Base-by-base conservation (phyloP, 192 early-diverging fungal genomes). In the Backusella morwellensis region DNA sequence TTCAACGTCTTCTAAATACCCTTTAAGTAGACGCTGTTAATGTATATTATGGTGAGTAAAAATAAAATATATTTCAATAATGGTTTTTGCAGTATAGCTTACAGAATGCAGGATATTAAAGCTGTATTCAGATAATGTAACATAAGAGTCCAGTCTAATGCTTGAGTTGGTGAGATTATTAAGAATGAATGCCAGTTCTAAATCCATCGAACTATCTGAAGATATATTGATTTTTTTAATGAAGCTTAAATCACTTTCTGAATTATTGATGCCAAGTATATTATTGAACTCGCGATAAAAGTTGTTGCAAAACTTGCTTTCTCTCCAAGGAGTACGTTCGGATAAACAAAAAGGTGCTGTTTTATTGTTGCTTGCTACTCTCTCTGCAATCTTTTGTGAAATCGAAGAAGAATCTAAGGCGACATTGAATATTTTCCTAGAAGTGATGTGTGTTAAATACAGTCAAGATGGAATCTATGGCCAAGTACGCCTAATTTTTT, bases 71-170 rank as follows among this genome's bases (percentile, higher is more conserved):
- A 7, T 50, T 50, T 50, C 6, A 19, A n/a, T 1, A 50, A n/a
- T 50, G 3, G 35, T 75, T 11, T 41, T 41, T 76, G 15, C 69
- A 1, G 5, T 2, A 59, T 59, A 59, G 5, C 70, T 47, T 73
- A 74, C 71, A 56, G 34, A 26, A 50, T 72, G 69, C n/a, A 78
- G 44, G 54, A 68, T 68, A 38, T 73, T 69, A 52, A 78, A 78
- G 7, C 68, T 41, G 36, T 68, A 23, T 56, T 73, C 77, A 15
- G 71, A 73, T 29, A 74, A 68, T 1, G 77, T 74, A 41, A 78
- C 67, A 29, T 74, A 66, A 3, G 63, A 26, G 21, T 78, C 77
- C 0, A 34, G 35, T 14, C 1, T 17, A 71, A 50, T 74, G 9
- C 21, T 35, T 15, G 34, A 9, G 3, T 35, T n/a, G 1, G 3